Evolutionary conservation across 257 asterid genomes (phyloP).

Genomic region (Thymus quinquecostatus): DNA sequence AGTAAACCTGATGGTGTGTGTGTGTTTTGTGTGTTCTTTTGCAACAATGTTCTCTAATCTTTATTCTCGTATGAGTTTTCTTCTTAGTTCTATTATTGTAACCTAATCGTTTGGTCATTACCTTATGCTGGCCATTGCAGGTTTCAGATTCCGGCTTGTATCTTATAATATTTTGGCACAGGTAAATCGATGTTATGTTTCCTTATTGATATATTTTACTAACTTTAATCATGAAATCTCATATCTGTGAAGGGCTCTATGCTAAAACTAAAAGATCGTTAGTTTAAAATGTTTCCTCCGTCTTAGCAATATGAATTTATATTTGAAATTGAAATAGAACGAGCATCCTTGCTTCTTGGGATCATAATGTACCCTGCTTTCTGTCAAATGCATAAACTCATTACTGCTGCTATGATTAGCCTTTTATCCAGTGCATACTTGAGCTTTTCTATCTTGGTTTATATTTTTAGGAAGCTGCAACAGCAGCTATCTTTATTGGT

Average conservation of each 20-base stretch:
- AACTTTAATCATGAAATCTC: not conserved
- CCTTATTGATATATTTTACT: not conserved
- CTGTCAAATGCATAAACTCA: constrained; percentile 4
- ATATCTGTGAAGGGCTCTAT: not conserved
- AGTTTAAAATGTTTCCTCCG: not conserved
- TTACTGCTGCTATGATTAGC: not conserved
- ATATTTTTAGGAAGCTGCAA: not conserved
- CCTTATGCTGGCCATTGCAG: constrained; percentile 46
- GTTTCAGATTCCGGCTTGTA: constrained; percentile 71
- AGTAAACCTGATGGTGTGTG: constrained; percentile 61
- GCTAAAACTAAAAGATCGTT: not conserved
- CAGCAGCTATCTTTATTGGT: not conserved
- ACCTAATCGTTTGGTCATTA: constrained; percentile 12
- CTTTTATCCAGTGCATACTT: constrained; percentile 8
- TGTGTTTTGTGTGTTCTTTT: constrained; percentile 15
- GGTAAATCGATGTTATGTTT: constrained; percentile 42
- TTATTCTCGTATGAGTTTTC: not conserved
- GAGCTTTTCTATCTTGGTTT: not conserved
- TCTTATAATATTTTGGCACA: constrained; percentile 94
- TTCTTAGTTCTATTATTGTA: not conserved
- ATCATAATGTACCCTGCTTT: constrained; percentile 2
- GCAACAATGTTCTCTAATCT: not conserved
- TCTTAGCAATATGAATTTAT: not conserved
- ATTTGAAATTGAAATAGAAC: not conserved
- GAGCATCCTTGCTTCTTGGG: not conserved